Conservation (phyloP, 139 green algal genomes). For the Ulvella scutata region DNA sequence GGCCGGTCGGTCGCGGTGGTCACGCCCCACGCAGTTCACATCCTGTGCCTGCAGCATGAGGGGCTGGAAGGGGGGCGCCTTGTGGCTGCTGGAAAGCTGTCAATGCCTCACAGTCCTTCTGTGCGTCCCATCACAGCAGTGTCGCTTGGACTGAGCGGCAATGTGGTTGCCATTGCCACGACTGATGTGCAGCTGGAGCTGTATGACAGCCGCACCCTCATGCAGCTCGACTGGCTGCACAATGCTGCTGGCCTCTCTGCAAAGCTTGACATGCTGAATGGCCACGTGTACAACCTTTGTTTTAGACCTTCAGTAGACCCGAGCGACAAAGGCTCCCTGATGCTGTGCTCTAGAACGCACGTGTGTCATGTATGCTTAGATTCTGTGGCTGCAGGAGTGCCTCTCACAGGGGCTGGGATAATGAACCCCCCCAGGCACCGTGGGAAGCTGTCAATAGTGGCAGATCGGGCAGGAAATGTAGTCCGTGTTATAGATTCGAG, state of each 20-base stretch:
- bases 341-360: neutral
- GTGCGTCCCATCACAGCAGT: neutral
- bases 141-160: neutral
- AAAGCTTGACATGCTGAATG: neutral
- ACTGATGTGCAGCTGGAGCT: neutral
- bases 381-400: neutral
- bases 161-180: neutral
- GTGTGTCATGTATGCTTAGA: neutral
- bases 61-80: neutral
- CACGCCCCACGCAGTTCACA: neutral
- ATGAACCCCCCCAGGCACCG: no score
- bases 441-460: no score
- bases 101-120: neutral
- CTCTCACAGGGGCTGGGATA: neutral
- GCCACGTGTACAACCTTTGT: neutral
- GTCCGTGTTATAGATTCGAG: neutral
- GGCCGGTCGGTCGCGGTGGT: neutral
- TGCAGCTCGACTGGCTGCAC: neutral
- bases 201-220: neutral
- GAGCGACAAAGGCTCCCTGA: neutral
- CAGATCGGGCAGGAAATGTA: neutral
- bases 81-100: neutral
- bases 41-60: neutral
- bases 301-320: neutral
- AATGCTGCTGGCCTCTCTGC: neutral